These are phyloP conservation scores for Colletotrichum plurivorum DNA, from an alignment of 2,329 filamentous ascomycete genomes.

Conservation along the genomic window DNA sequence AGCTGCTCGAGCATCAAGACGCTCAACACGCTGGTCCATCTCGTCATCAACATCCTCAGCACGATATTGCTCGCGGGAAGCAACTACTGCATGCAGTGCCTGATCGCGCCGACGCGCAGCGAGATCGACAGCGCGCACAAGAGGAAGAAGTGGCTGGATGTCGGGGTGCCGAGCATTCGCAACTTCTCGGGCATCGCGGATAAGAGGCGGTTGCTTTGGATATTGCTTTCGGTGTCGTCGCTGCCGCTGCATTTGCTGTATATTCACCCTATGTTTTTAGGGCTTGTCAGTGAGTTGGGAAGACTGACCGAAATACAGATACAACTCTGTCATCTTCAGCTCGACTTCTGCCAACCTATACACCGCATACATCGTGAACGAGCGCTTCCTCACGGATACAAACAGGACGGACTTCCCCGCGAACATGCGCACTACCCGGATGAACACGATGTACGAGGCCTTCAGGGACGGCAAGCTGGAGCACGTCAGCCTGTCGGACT, in stretches of 20 bases:
- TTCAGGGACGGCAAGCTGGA: not conserved
- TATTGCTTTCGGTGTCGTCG: not conserved
- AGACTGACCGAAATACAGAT: not conserved
- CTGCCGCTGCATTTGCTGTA: slow-evolving; percentile 16
- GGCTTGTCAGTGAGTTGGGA: no score
- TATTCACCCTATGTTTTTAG: no score
- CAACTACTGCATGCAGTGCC: slow-evolving; percentile 55
- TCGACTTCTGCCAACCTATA: not conserved
- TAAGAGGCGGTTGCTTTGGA: slow-evolving; percentile 13
- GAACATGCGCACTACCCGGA: not conserved
- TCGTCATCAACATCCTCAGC: slow-evolving; percentile 50
- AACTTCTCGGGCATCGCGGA: slow-evolving; percentile 40
- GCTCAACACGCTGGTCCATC: slow-evolving; percentile 39
- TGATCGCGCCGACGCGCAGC: slow-evolving; percentile 49
- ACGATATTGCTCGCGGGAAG: slow-evolving; percentile 50
- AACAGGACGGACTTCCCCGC: not conserved
- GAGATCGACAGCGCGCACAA: slow-evolving; percentile 47
- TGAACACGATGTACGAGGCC: not conserved
- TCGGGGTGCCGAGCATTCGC: slow-evolving; percentile 43
- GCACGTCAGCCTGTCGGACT: not conserved
- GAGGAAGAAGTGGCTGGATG: slow-evolving; percentile 41
- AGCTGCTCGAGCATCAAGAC: not conserved
- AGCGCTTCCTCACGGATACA: not conserved
- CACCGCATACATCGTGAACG: not conserved
- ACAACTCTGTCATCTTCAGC: slow-evolving; percentile 15